These are phyloP conservation scores for Boletellus dicymbophilus DNA, from an alignment of 1,284 basidiomycete genomes.

Conservation along the genomic window DNA sequence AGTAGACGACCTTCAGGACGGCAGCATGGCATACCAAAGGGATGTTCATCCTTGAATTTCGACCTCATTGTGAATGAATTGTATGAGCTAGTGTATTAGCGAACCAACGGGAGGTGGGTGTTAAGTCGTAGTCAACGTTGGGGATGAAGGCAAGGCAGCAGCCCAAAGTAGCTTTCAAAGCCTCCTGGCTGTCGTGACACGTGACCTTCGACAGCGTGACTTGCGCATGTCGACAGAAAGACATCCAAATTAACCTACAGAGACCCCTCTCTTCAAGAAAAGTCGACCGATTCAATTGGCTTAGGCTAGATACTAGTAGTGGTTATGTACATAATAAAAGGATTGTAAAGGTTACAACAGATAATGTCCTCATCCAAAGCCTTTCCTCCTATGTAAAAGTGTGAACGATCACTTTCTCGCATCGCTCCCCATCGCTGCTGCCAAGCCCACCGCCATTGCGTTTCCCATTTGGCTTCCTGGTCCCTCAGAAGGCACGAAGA, in stretches of 20 bases:
- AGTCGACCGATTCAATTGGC: neutral
- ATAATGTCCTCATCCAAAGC: too few species aligned
- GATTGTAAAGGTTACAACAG: too few species aligned
- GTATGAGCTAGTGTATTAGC: constrained; percentile 6
- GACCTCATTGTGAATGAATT: constrained; percentile 69
- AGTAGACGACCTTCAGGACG: constrained; percentile 26
- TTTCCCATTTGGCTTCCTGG: constrained; percentile 57
- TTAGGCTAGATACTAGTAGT: too few species aligned
- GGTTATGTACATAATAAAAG: neutral
- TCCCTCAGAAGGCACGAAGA: constrained; percentile 70
- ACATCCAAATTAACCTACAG: too few species aligned
- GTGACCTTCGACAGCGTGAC: constrained; percentile 31
- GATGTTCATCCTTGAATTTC: constrained; percentile 99
- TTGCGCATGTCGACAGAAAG: constrained; percentile 15
- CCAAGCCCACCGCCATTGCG: constrained; percentile 65
- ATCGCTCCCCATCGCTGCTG: constrained; percentile 58
- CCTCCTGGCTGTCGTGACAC: constrained; percentile 36
- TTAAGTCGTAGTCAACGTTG: constrained; percentile 36
- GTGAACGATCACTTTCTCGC: constrained; percentile 20
- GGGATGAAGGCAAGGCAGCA: constrained; percentile 27
- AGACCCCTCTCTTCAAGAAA: neutral
- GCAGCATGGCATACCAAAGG: constrained; percentile 72
- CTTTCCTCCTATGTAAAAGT: too few species aligned
- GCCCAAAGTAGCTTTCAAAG: constrained; percentile 32
- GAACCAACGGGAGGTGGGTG: constrained; percentile 12